These are phyloP conservation scores for Calonectria multiphialidica DNA, from an alignment of 2,329 filamentous ascomycete species.

Conservation along the genomic window DNA sequence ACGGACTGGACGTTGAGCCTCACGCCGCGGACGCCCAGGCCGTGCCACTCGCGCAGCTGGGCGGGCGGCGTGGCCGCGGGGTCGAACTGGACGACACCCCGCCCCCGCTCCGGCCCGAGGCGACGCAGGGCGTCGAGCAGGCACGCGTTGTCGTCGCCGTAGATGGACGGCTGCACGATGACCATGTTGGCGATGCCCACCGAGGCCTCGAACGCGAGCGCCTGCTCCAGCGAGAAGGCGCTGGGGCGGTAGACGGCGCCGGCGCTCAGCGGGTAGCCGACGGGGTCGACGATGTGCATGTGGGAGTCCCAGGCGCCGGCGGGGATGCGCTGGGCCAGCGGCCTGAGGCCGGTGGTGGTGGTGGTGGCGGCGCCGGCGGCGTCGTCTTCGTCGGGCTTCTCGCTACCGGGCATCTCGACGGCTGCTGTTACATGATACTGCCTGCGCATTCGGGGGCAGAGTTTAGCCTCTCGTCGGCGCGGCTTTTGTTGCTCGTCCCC, in stretches of 20 bases:
- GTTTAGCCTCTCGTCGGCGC: too few relatives aligned
- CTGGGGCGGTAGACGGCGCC: constrained; percentile 64
- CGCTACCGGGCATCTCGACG: constrained; percentile 7
- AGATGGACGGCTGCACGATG: constrained; percentile 72
- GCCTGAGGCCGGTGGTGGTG: not conserved
- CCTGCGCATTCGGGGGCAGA: not conserved
- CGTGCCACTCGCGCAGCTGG: constrained; percentile 65
- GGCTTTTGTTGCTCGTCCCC: not conserved
- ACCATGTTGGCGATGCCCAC: constrained; percentile 68
- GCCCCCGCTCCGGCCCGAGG: constrained; percentile 61
- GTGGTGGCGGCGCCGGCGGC: too few relatives aligned
- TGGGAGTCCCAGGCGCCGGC: constrained; percentile 69
- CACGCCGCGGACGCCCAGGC: constrained; percentile 68
- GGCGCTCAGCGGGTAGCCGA: constrained; percentile 59
- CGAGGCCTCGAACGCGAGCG: constrained; percentile 61
- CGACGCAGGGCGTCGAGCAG: constrained; percentile 64
- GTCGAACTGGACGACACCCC: constrained; percentile 70
- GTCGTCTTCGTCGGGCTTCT: not conserved
- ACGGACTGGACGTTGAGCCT: constrained; percentile 70
- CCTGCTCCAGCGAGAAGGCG: constrained; percentile 62
- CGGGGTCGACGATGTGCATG: constrained; percentile 72
- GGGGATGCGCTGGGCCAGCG: constrained; percentile 49
- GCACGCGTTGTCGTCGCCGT: constrained; percentile 71
- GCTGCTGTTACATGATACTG: constrained; percentile 10
- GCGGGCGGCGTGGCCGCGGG: constrained; percentile 51